phyloP scores from a whole-genome alignment of 164 flowering plant genomes.

The Chimonanthus salicifolius region DNA sequence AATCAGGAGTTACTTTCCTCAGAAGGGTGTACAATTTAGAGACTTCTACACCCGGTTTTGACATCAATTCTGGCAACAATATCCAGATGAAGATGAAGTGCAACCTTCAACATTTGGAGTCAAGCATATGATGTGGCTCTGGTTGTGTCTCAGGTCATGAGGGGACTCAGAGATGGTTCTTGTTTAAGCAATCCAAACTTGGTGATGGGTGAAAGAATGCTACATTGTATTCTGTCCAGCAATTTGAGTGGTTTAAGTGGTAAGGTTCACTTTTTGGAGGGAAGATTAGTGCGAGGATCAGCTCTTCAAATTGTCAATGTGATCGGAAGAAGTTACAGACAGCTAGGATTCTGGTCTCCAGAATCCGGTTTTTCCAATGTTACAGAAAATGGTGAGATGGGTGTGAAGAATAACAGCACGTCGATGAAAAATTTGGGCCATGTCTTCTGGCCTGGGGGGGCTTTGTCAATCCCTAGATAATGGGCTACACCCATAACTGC shows the following conservation, averaged over 20 bases:
- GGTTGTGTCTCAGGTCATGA: conserved; percentile 9
- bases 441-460: conserved; percentile 27
- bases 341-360: conserved; percentile 20
- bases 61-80: conserved; percentile 1
- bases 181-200: background rate
- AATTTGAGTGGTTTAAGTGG: conserved; percentile 26
- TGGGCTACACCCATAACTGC: conserved; percentile 39
- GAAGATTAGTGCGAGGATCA: background rate
- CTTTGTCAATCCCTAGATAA: conserved; percentile 30
- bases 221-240: conserved; percentile 4
- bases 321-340: conserved; percentile 20
- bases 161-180: background rate
- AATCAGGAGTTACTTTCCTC: conserved; percentile 6
- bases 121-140: conserved; percentile 23
- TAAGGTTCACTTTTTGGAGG: conserved; percentile 11
- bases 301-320: conserved; percentile 16
- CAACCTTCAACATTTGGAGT: conserved; percentile 19
- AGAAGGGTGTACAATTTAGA: background rate
- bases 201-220: background rate
- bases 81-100: conserved; percentile 17
- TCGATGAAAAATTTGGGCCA: conserved; percentile 2
- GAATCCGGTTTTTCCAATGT: conserved; percentile 12
- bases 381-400: background rate
- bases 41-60: conserved; percentile 11
- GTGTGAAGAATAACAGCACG: background rate